Evolutionary conservation across 192 early-diverging fungal species (phyloP), one percentile per base, ranked within the genome.

Genomic region (Umbelopsis isabellina): DNA sequence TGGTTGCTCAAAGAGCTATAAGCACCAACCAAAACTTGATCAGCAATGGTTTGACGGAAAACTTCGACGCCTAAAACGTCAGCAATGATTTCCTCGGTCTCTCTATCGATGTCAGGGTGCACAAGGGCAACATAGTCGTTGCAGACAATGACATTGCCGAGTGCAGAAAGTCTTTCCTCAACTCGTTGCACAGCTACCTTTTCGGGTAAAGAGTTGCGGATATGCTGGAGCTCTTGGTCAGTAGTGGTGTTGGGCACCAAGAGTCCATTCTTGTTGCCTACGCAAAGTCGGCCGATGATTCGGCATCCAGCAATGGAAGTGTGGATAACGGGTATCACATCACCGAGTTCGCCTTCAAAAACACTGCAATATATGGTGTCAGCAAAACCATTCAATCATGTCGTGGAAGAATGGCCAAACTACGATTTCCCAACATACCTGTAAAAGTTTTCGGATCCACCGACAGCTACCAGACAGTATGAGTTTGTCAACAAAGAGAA

Each of bases 391-490:
- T 15, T 61, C 13, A 7, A 18, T 11, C 23, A 1, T 25, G 11
- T 11, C 21, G 12, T 41, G 27, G 12, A 46, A 8, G 20, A 66
- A 1, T 21, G 11, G 2, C 10, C 5, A 30, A 49, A 8, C 10
- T n/a, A 6, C 9, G 18, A 21, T 10, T 18, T 11, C 10, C 15
- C 21, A 49, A 27, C 49, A 53, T 79, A 93, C 93, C 92, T 94
- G 88, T 99, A 99, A 87, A 99, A 99, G 91, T 98, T 99, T 78
- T 98, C 97, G 13, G 96, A 98, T 46, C 97, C 97, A 73, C 97
- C 97, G 52, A 98, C 86, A 33, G 96, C 95, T 41, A 98, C 96
- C 70, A 99, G 86, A 80, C 94, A 95, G 84, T 98, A 99, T 46
- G 94, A 91, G 87, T 99, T 99, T 80, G 97, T 99, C 73, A 99